Evolutionary conservation across 768 basidiomycete genomes (phyloP).

Genomic region (Russula brevipes): DNA sequence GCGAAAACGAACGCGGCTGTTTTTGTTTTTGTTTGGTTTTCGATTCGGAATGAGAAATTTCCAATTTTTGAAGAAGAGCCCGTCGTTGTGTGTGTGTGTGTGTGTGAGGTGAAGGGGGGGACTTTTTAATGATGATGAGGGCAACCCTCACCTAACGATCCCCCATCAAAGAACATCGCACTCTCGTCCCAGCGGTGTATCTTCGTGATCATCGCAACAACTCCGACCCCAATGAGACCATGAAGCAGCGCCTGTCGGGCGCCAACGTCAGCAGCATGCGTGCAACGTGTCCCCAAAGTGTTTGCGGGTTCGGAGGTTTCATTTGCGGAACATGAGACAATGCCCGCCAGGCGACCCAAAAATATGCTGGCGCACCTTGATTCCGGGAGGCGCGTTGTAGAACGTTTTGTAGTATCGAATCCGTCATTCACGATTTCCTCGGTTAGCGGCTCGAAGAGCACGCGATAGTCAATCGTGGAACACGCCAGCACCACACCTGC

Average conservation of each 20-base stretch:
- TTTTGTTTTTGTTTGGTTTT: neutral
- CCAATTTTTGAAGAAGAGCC: neutral
- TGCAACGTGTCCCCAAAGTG: too few relatives aligned
- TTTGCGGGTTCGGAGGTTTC: neutral
- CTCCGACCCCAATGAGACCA: conserved; percentile 72
- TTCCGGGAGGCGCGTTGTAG: conserved; percentile 87
- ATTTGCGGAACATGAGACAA: too few relatives aligned
- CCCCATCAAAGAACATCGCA: conserved; percentile 93
- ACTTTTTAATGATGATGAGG: neutral
- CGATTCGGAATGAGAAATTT: neutral
- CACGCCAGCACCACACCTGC: conserved; percentile 79
- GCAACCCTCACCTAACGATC: conserved; percentile 64
- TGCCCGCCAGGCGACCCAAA: neutral
- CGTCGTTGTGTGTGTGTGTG: neutral
- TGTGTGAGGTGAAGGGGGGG: neutral
- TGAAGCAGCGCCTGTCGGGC: conserved; percentile 71
- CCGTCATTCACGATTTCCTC: conserved; percentile 67
- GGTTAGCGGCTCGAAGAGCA: conserved; percentile 66
- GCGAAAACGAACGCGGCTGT: conserved; percentile 71
- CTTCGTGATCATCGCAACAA: conserved; percentile 72
- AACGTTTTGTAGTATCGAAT: conserved; percentile 87
- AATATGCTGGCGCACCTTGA: conserved; percentile 59
- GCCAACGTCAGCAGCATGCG: too few relatives aligned
- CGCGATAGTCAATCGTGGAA: conserved; percentile 80
- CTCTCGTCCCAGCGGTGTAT: conserved; percentile 86